These are phyloP conservation scores for Penicillium griseofulvum DNA, from an alignment of 2,329 filamentous ascomycete genomes.

Conservation along the genomic window DNA sequence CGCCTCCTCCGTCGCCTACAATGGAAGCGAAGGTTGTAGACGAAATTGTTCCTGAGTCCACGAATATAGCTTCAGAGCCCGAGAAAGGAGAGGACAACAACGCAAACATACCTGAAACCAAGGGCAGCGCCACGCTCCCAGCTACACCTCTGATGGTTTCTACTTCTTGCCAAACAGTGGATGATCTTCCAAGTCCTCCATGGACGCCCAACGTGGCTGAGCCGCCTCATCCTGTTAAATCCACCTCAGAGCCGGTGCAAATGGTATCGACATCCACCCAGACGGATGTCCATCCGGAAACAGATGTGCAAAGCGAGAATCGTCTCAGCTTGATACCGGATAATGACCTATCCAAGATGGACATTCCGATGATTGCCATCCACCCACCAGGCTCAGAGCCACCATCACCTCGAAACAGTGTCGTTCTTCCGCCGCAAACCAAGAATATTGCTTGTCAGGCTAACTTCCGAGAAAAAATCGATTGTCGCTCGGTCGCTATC, in stretches of 20 bases:
- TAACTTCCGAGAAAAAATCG: slow-evolving; percentile 49
- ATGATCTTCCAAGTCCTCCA: slow-evolving; percentile 36
- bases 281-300: slow-evolving; percentile 28
- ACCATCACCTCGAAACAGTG: slow-evolving; percentile 70
- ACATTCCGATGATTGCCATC: slow-evolving; percentile 84
- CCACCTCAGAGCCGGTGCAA: slow-evolving; percentile 5
- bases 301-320: slow-evolving; percentile 15
- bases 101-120: slow-evolving; percentile 15
- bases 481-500: slow-evolving; percentile 58
- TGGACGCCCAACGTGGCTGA: slow-evolving; percentile 34
- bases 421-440: slow-evolving; percentile 73
- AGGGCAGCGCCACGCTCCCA: slow-evolving; percentile 33
- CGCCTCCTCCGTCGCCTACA: slow-evolving; percentile 72
- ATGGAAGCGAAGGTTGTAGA: slow-evolving; percentile 18
- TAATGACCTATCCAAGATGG: slow-evolving; percentile 31
- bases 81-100: not conserved
- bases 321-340: slow-evolving; percentile 10
- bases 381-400: slow-evolving; percentile 83
- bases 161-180: slow-evolving; percentile 44
- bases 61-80: not conserved
- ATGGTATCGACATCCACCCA: slow-evolving; percentile 36
- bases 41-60: slow-evolving; percentile 24
- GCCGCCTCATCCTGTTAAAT: slow-evolving; percentile 12
- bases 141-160: slow-evolving; percentile 40
- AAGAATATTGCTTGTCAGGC: slow-evolving; percentile 86